Evolutionary conservation across 208 protist genomes (phyloP).

Genomic region (Borovskyia barvae): DNA sequence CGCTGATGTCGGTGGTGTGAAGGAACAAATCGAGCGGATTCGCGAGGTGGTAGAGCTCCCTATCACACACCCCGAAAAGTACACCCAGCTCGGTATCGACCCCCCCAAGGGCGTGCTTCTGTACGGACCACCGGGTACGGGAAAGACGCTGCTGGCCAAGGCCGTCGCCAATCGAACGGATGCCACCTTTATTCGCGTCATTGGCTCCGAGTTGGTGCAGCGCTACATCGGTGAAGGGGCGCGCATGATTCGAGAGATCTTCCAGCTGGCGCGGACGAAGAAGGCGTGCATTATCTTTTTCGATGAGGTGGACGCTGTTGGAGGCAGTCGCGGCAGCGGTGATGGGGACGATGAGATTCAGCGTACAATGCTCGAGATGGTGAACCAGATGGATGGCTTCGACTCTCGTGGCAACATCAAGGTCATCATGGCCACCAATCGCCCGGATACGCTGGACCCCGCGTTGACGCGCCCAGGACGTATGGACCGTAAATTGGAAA

Average conservation of each 20-base stretch:
- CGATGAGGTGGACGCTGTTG: slow-evolving; percentile 99
- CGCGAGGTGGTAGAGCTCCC: slow-evolving; percentile 99
- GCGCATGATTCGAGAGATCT: slow-evolving; percentile 99
- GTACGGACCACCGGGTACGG: slow-evolving; percentile 99
- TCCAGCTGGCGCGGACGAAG: slow-evolving; percentile 99
- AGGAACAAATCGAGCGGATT: slow-evolving; percentile 99
- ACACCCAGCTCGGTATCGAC: slow-evolving; percentile 99
- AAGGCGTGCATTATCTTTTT: slow-evolving; percentile 99
- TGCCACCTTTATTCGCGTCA: slow-evolving; percentile 99
- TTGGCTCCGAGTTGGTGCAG: slow-evolving; percentile 99
- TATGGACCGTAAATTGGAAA: slow-evolving; percentile 99
- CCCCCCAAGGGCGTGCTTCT: slow-evolving; percentile 99
- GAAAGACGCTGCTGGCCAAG: slow-evolving; percentile 99
- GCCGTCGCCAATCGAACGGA: slow-evolving; percentile 99
- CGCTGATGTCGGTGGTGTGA: slow-evolving; percentile 99
- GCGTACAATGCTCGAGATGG: slow-evolving; percentile 99
- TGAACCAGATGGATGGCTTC: slow-evolving; percentile 99
- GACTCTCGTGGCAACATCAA: slow-evolving; percentile 99
- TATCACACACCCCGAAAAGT: slow-evolving; percentile 98
- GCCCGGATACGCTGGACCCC: slow-evolving; percentile 99
- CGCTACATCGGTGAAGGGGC: slow-evolving; percentile 99
- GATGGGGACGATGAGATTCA: slow-evolving; percentile 99
- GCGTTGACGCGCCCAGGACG: slow-evolving; percentile 99
- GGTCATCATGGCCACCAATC: slow-evolving; percentile 99
- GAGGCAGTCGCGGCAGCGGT: slow-evolving; percentile 87